A percentile compares a stretch with the other conserved stretches of the same genome.
Conservation (phyloP, 78 protist species). For the Trichosphaerium sp. region DNA sequence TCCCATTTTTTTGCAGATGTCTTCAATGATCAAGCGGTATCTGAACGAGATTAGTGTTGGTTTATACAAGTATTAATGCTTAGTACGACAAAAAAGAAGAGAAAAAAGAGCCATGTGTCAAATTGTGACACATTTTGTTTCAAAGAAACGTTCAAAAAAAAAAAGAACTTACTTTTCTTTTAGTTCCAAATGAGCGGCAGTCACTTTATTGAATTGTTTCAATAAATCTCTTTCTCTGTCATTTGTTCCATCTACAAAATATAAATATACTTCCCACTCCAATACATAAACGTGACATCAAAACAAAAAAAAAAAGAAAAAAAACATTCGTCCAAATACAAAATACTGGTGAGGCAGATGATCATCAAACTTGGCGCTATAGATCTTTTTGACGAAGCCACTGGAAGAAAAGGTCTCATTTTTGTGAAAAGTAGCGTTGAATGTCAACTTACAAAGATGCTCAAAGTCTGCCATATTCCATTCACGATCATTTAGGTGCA, state of each 20-base stretch:
- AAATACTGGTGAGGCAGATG: too few relatives aligned
- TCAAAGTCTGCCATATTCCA: not conserved
- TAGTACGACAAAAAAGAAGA: too few relatives aligned
- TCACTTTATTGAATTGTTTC: constrained; percentile 37
- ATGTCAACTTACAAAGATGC: not conserved
- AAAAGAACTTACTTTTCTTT: constrained; percentile 10
- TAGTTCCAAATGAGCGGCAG: constrained; percentile 14
- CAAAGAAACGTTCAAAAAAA: not conserved
- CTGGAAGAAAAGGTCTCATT: too few relatives aligned
- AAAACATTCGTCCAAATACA: too few relatives aligned
- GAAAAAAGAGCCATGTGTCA: too few relatives aligned
- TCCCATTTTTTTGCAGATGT: constrained; percentile 75
- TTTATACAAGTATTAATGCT: too few relatives aligned
- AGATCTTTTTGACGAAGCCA: too few relatives aligned
- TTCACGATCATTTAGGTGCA: not conserved
- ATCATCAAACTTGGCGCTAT: too few relatives aligned
- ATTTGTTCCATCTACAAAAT: constrained; percentile 34
- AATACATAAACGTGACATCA: too few relatives aligned
- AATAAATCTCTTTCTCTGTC: constrained; percentile 59
- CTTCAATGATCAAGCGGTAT: constrained; percentile 64
- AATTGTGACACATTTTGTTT: too few relatives aligned
- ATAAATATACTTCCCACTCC: not conserved
- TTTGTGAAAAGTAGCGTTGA: too few relatives aligned
- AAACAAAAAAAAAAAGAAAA: too few relatives aligned
- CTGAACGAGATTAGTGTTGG: not conserved